Base-by-base conservation (phyloP, 345 rosid species). In the Gossypium anomalum region DNA sequence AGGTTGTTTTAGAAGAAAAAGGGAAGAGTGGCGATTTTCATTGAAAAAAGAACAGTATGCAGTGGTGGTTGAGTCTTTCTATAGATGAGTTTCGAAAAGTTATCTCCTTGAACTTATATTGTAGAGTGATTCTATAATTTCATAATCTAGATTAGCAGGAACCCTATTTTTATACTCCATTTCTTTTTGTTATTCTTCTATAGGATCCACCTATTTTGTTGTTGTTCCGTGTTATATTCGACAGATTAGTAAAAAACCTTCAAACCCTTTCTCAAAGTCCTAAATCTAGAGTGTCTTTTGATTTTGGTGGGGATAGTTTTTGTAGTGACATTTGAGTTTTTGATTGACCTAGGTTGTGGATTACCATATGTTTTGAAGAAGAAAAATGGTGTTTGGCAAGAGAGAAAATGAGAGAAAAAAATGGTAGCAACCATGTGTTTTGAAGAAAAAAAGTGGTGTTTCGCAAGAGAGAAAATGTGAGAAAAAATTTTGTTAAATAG, bases 61-160 rank as follows among this genome's bases (percentile, higher is more conserved):
- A 84, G 91, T 87, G 97, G 93, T 84, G 87, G 85, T 66, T 86
- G 20, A 87, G 73, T 79, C 89, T 86, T 43, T 82, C 86, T 38
- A 81, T 88, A 76, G 92, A 88, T 45, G 90, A 89, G 27, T 82
- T 75, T 80, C 83, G 85, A 45, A 89, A 83, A 85, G 85, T 87
- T 75, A 71, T 86, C 78, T 86, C 87, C 44, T 71, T 85, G 84
- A 89, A 87, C 78, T 78, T 91, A 16, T 89, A 86, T 67, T 91
- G 97, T 60, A 80, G 88, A 75, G 97, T 91, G 59, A 91, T 91
- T 82, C 90, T 91, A 88, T 89, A 87, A 85, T 62, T 65, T 15
- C 17, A 43, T 6, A 7, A 45, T 68, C 59, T 10, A 23, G 73
- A 0, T 56, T 59, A 19, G 20, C 3, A 59, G 27, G 23, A 44